Conservation (phyloP, 2,329 filamentous ascomycete genomes). For the Colletotrichum coccodes region DNA sequence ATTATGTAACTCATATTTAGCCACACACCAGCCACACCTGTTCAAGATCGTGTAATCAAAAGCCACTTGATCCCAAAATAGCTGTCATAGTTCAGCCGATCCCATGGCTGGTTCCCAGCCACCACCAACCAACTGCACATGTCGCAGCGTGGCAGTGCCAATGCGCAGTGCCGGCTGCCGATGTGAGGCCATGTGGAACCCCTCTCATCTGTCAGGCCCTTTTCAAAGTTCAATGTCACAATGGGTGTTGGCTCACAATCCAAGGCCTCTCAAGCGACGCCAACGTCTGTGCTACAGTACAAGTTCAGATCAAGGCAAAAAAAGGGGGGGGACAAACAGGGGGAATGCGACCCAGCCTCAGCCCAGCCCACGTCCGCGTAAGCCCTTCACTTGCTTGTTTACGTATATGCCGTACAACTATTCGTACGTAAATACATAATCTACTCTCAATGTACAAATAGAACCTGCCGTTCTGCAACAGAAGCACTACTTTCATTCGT, state of each 20-base stretch:
- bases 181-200: slow-evolving; percentile 13
- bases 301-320: slow-evolving; percentile 11
- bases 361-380: slow-evolving; percentile 29
- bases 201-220: slow-evolving; percentile 16
- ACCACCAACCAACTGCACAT: slow-evolving; percentile 12
- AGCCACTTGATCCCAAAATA: slow-evolving; percentile 4
- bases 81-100: neutral
- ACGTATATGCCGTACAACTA: neutral
- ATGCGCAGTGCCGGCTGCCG: slow-evolving; percentile 14
- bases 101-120: neutral
- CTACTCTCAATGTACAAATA: neutral
- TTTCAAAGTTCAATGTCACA: neutral
- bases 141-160: slow-evolving; percentile 20
- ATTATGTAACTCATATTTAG: slow-evolving; percentile 45
- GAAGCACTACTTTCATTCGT: neutral
- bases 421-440: slow-evolving; percentile 25
- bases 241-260: neutral
- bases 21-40: neutral
- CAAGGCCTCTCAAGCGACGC: neutral
- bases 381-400: slow-evolving; percentile 27
- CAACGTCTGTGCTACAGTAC: slow-evolving; percentile 10
- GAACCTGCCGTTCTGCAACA: neutral
- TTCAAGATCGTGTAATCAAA: accelerated
- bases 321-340: neutral
- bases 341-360: slow-evolving; percentile 31